A percentile compares a stretch with the other conserved stretches of the same genome.
Conservation (phyloP, 2,329 filamentous ascomycete species). For the Ciborinia camelliae region DNA sequence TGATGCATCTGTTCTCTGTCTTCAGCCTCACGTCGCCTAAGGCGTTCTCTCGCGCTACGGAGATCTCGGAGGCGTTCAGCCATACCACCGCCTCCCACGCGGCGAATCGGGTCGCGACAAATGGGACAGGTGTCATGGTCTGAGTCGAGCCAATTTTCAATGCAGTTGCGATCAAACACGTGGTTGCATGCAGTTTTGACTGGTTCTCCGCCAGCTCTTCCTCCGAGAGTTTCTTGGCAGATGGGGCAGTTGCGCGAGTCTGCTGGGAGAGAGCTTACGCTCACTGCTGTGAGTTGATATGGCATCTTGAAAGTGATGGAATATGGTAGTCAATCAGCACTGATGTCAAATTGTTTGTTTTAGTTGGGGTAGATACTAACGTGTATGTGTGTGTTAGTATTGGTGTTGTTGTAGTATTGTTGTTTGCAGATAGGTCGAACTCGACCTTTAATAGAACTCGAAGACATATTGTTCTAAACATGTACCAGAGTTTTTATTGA, state of each 20-base stretch:
- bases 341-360: not conserved
- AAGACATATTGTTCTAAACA: not conserved
- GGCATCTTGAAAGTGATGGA: not conserved
- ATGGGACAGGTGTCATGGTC: not conserved
- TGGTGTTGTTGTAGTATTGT: not conserved
- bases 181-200: not conserved
- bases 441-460: not conserved
- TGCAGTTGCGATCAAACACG: not conserved
- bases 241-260: slow-evolving; percentile 1
- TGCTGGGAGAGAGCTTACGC: not conserved
- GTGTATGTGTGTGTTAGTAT: not conserved
- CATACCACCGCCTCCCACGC: not conserved
- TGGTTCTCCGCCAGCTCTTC: not conserved
- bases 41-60: not conserved
- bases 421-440: not conserved
- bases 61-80: not conserved
- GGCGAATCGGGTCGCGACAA: not conserved
- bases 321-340: not conserved
- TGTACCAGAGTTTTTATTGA: not conserved
- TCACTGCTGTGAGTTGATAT: not conserved
- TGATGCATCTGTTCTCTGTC: slow-evolving; percentile 5
- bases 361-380: not conserved
- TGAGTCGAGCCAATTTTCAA: not conserved
- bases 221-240: not conserved
- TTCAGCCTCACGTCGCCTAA: not conserved